These are phyloP conservation scores for Xylogone sp. DNA, from an alignment of 2,329 filamentous ascomycete species.

Conservation along the genomic window DNA sequence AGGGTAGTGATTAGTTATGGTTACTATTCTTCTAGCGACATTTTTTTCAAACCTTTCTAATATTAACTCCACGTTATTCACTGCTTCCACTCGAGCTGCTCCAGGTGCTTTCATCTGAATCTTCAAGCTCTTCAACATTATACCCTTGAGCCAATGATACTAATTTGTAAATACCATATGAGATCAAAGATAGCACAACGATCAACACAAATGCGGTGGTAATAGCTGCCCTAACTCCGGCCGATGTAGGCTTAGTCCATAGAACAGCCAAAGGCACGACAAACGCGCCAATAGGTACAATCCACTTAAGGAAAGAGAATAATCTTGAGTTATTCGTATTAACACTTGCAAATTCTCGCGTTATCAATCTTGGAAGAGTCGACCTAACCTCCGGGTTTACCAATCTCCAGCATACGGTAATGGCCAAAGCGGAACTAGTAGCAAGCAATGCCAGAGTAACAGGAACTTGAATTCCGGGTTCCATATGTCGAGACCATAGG, in stretches of 20 bases:
- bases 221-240: neutral
- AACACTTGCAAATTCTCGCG: neutral
- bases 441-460: neutral
- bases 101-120: neutral
- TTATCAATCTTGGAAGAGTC: neutral
- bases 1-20: too few relatives aligned
- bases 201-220: neutral
- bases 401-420: neutral
- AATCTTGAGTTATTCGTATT: neutral
- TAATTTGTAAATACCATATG: neutral
- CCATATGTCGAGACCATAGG: constrained; percentile 1
- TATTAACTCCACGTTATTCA: too few relatives aligned
- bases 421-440: neutral
- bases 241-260: neutral
- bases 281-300: neutral
- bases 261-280: neutral
- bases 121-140: neutral
- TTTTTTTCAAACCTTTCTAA: too few relatives aligned
- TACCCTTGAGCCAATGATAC: neutral
- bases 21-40: too few relatives aligned
- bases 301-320: neutral
- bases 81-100: neutral
- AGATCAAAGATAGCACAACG: neutral
- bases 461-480: neutral
- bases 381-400: neutral